Base-by-base conservation (phyloP, 768 basidiomycete species). In the Tubosaeta sp. region DNA sequence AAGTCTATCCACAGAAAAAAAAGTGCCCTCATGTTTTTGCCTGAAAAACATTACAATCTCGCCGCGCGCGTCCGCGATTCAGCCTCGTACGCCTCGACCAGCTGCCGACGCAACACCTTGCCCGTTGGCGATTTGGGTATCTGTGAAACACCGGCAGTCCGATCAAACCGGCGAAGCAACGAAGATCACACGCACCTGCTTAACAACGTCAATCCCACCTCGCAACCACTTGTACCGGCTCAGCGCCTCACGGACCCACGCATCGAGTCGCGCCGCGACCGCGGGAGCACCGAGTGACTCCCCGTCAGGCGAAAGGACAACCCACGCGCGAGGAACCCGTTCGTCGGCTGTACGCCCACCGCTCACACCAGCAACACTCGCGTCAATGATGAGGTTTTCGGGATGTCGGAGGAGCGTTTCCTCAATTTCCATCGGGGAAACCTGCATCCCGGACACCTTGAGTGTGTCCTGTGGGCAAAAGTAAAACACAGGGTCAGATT, bases 391-490 rank as follows among this genome's bases (percentile, higher is more conserved):
- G 43, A 89, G 74, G 16, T 71, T 71, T 8, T 76, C 75, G 0
- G 88, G 85, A 35, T 91, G 81, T 0, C 73, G 73, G 17, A 84
- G 74, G 2, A 91, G 70, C 22, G 76, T 77, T 26, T 81, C 74
- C 63, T 91, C 90, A 47, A 91, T 85, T 63, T 92, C 89, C 16
- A 79, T 76, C 1, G 89, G 90, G 0, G 90, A 88, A 0, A 91
- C 90, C 67, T 91, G 90, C 45, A 73, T 74, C 4, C 89, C 90
- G 0, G 86, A 88, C 3, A 92, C 77, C 63, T 92, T 92, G 19
- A 92, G 74, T 0, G 82, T 89, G 61, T 91, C 90, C 83, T 88
- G 25, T 22, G 19, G 8, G 19, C 25, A 22, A 12, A n/a, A 29
- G 22, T 16, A 26, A 27, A 47, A 27, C 4, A 9, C 6, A 17